Conservation (phyloP, 139 green algal genomes). For the Picochlorum sp. region DNA sequence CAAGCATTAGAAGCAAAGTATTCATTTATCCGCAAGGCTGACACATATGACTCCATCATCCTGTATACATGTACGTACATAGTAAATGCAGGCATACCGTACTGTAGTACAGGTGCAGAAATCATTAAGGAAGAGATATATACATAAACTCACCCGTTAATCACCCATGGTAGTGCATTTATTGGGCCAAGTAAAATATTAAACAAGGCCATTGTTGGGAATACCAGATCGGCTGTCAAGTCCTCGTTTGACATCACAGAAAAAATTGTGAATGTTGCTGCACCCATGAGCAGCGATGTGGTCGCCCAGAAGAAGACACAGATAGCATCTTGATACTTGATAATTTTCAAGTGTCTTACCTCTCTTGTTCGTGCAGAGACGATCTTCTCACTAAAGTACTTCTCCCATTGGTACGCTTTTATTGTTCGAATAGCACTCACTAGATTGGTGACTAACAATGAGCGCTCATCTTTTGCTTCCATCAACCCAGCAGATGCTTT, state of each 20-base stretch:
- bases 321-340: conserved; percentile 86
- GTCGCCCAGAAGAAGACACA: conserved; percentile 89
- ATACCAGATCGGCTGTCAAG: conserved; percentile 36
- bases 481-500: conserved; percentile 56
- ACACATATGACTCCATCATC: conserved; percentile 68
- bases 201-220: conserved; percentile 82
- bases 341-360: conserved; percentile 42
- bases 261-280: conserved; percentile 50
- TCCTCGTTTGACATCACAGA: conserved; percentile 26
- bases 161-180: conserved; percentile 81
- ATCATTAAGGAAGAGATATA: conserved; percentile 4
- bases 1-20: conserved; percentile 18
- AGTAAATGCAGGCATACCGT: no score
- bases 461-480: conserved; percentile 54
- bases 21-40: conserved; percentile 35
- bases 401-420: conserved; percentile 55
- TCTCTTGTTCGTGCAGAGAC: conserved; percentile 29
- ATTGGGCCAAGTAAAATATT: conserved; percentile 74
- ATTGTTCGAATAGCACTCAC: conserved; percentile 47
- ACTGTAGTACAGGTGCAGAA: no score
- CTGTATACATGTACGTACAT: background rate
- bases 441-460: conserved; percentile 44
- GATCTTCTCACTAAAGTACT: conserved; percentile 23
- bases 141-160: conserved; percentile 42
- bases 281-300: conserved; percentile 61